phyloP scores from a whole-genome alignment of 352 stramenopile genomes.

The Phytophthora quininea region DNA sequence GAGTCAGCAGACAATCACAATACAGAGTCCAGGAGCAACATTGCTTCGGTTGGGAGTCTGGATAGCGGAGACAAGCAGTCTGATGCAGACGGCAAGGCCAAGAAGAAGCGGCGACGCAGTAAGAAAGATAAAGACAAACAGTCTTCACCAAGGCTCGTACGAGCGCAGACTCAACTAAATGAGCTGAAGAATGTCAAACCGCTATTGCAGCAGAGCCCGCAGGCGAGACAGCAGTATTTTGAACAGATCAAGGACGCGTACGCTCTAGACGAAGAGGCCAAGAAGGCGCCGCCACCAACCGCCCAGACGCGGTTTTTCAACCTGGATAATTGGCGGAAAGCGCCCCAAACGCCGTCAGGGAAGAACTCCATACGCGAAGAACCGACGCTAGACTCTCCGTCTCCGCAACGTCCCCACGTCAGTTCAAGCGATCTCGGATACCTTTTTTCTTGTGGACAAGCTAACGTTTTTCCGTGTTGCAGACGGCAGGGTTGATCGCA shows the following conservation, averaged over 20 bases:
- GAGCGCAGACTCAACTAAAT: slow-evolving; percentile 37
- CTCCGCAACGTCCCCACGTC: slow-evolving; percentile 19
- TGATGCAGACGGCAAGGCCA: slow-evolving; percentile 21
- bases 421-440: background rate
- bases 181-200: slow-evolving; percentile 44
- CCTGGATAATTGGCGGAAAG: slow-evolving; percentile 32
- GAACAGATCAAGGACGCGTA: slow-evolving; percentile 63
- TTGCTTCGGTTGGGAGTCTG: background rate
- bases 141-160: slow-evolving; percentile 13
- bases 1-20: background rate
- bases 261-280: slow-evolving; percentile 38
- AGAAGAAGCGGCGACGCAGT: slow-evolving; percentile 39
- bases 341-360: slow-evolving; percentile 14
- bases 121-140: slow-evolving; percentile 44
- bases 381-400: background rate
- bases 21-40: slow-evolving; percentile 1
- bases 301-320: slow-evolving; percentile 15
- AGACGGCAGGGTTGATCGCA: slow-evolving; percentile 8
- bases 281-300: slow-evolving; percentile 26
- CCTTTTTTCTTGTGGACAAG: background rate
- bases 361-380: slow-evolving; percentile 5
- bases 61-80: slow-evolving; percentile 5
- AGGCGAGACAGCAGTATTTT: slow-evolving; percentile 44
- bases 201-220: slow-evolving; percentile 16
- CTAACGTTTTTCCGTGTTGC: background rate